A percentile compares a stretch with the other conserved stretches of the same genome.
Conservation (phyloP, 371 early-diverging fungal genomes). For the Mortierella sp. region DNA sequence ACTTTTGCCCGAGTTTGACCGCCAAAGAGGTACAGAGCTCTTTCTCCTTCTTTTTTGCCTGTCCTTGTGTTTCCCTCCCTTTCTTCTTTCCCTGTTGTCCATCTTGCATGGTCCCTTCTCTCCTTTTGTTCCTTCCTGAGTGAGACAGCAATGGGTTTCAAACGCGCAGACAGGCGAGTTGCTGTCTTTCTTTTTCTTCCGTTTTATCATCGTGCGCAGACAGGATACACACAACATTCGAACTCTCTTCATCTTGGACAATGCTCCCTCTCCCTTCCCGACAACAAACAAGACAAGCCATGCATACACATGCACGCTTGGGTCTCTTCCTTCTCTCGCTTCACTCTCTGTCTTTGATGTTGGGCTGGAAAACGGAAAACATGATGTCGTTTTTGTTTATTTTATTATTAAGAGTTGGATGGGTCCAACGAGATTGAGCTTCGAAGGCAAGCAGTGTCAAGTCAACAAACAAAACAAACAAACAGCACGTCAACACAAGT, state of each 20-base stretch:
- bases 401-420: background rate
- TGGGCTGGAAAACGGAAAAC: background rate
- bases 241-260: too few species aligned
- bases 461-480: background rate
- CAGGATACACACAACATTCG: background rate
- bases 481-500: background rate
- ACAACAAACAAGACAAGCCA: background rate
- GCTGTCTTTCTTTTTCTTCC: background rate
- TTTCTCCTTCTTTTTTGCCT: background rate
- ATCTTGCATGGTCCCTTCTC: background rate
- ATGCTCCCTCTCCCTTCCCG: too few species aligned
- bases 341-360: slow-evolving; percentile 4
- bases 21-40: slow-evolving; percentile 44
- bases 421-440: slow-evolving; percentile 2
- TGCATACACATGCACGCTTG: slow-evolving; percentile 17
- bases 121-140: background rate
- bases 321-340: slow-evolving; percentile 14
- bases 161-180: background rate
- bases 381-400: slow-evolving; percentile 1
- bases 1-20: slow-evolving; percentile 56
- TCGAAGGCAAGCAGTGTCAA: background rate
- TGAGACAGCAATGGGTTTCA: slow-evolving; percentile 4
- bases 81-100: background rate
- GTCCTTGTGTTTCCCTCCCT: slow-evolving; percentile 6
- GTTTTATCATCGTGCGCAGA: slow-evolving; percentile 7